Evolutionary conservation across 1,284 basidiomycete species (phyloP).

Genomic region (Taiwanofungus camphoratus): DNA sequence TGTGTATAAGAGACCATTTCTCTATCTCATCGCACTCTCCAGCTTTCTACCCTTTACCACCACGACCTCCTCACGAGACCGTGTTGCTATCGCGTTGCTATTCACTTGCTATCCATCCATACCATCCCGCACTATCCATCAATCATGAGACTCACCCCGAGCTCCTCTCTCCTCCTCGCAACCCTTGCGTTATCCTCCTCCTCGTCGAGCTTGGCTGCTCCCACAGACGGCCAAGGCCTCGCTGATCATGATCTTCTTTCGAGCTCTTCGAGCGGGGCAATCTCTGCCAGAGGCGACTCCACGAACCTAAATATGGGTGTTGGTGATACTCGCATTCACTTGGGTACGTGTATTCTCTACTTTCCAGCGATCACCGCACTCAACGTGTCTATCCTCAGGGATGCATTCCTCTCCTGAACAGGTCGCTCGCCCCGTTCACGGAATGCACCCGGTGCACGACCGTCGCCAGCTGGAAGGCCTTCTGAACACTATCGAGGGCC

Average conservation of each 20-base stretch:
- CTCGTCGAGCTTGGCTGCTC: slow-evolving; percentile 22
- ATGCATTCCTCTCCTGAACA: no score
- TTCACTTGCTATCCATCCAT: slow-evolving; percentile 18
- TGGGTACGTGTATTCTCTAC: slow-evolving; percentile 1
- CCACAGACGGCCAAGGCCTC: slow-evolving; percentile 10
- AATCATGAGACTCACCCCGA: slow-evolving; percentile 33
- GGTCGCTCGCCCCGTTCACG: not conserved
- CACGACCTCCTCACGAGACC: slow-evolving; percentile 17
- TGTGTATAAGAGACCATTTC: slow-evolving; percentile 14
- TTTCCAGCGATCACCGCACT: no score
- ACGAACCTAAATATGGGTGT: not conserved
- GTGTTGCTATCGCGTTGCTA: slow-evolving; percentile 15
- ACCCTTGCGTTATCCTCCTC: slow-evolving; percentile 30
- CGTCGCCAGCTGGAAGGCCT: slow-evolving; percentile 3
- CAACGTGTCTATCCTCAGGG: no score
- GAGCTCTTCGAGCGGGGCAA: slow-evolving; percentile 11
- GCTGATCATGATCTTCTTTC: slow-evolving; percentile 9
- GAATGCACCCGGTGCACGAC: not conserved
- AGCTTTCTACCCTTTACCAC: slow-evolving; percentile 18
- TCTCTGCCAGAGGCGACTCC: not conserved
- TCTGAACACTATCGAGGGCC: slow-evolving; percentile 1
- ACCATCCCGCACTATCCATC: slow-evolving; percentile 22
- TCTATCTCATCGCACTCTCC: slow-evolving; percentile 4
- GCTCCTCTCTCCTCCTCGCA: slow-evolving; percentile 33
- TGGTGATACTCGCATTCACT: not conserved